Evolutionary conservation across 2,329 filamentous ascomycete genomes (phyloP).

Genomic region (Camptophora hylomeconis): DNA sequence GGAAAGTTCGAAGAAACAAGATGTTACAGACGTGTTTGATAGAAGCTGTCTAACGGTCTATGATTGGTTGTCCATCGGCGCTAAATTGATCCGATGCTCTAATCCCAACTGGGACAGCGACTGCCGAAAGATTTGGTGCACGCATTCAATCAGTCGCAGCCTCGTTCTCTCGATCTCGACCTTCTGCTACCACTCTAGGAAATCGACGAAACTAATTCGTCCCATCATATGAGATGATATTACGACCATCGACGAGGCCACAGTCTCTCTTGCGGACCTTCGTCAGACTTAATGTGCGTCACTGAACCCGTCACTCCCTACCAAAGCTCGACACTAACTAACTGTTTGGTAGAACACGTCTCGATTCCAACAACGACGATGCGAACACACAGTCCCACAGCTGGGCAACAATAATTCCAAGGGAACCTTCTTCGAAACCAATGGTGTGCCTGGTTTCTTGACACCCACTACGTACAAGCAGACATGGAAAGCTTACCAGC

Average conservation of each 20-base stretch:
- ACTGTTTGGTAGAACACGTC: no score
- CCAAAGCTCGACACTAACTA: no score
- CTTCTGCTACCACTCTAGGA: no score
- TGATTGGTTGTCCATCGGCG: no score
- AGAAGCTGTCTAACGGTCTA: no score
- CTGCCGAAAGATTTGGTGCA: no score
- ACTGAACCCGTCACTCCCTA: neutral
- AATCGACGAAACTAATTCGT: no score
- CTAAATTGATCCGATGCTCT: no score
- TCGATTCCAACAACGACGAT: conserved; percentile 14
- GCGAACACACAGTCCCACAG: conserved; percentile 8
- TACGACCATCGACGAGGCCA: conserved; percentile 14
- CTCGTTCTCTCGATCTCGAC: no score
- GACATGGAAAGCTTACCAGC: conserved; percentile 75
- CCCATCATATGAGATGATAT: no score
- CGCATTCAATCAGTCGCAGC: no score
- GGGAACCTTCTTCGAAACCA: conserved; percentile 18
- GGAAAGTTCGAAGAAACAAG: conserved; percentile 4
- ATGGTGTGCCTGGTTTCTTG: conserved; percentile 59
- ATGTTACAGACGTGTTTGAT: conserved; percentile 3
- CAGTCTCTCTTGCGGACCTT: conserved; percentile 14
- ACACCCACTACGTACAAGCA: conserved; percentile 56
- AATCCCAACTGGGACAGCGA: no score
- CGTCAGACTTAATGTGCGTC: conserved; percentile 9
- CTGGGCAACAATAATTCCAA: conserved; percentile 5